Conservation (phyloP, 345 rosid species). For the Capsella bursapastoris region DNA sequence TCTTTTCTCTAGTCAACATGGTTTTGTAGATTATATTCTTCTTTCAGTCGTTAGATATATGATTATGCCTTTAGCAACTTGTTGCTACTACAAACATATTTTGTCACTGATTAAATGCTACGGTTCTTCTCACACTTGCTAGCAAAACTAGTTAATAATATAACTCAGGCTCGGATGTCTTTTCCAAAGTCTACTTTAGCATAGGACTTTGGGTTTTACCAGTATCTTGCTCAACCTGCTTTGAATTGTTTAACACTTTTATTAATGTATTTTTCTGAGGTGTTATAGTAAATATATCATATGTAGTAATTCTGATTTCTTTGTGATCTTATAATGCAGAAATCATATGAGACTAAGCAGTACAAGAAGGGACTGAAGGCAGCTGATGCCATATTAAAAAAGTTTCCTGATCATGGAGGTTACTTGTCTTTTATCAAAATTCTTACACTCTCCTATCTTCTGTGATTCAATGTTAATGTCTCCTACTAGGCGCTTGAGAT, state of each 20-base stretch:
- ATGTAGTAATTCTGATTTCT: constrained; percentile 12
- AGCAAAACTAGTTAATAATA: background rate
- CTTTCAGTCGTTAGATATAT: constrained; percentile 6
- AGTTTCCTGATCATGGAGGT: constrained; percentile 99
- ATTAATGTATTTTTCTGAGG: background rate
- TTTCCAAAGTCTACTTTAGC: background rate
- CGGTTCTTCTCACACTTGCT: constrained; percentile 1
- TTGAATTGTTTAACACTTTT: background rate
- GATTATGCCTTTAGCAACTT: constrained; percentile 1
- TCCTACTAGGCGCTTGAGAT: background rate
- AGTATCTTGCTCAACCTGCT: background rate
- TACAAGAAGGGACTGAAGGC: constrained; percentile 99
- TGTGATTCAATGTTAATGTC: background rate
- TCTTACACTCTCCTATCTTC: background rate
- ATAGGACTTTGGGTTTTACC: background rate
- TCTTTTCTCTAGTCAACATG: constrained; percentile 14
- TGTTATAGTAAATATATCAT: background rate
- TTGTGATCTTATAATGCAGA: constrained; percentile 54
- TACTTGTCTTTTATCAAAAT: constrained; percentile 31
- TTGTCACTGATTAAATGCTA: background rate
- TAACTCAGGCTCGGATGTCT: background rate
- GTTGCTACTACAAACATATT: background rate
- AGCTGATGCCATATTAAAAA: constrained; percentile 95
- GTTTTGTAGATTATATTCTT: background rate
- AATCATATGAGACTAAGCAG: constrained; percentile 98